Base-by-base conservation (phyloP, 208 protist species). In the Crithidia fasciculata region DNA sequence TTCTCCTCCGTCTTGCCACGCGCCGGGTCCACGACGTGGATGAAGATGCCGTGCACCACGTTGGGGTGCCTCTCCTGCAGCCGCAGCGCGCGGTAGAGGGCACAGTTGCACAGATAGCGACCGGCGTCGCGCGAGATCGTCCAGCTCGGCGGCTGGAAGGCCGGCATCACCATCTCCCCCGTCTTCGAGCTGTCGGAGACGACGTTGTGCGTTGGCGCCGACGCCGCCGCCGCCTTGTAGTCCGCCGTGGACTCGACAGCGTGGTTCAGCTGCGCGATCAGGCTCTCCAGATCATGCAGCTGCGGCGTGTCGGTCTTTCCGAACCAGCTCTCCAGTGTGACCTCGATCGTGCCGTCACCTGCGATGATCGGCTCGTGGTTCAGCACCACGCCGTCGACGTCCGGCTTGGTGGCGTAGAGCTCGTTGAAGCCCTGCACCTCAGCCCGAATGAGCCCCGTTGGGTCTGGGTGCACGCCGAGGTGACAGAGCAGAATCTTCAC, bases 381-480 rank as follows among this genome's bases (percentile, higher is more conserved):
- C 49, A 90, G 80, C 39, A 61, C 55, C 4, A 64, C 56, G 16
- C 87, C 84, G 8, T 78, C 59, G 0, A 88, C 79, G 56, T 92
- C 87, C 1, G 87, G 74, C 18, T 84, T 36, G 19, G 9, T 72
- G 7, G 86, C 80, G 65, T 78, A 75, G 0, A 95, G 73, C 68
- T 92, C 86, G 62, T 95, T 93, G 71, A 83, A 90, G 6, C 76
- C 90, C 57, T 78, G 68, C 64, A 93, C 78, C 72, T 92, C 90
- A 4, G 83, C 44, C 2, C 88, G 81, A 47, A 93, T 62, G 3
- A 86, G n/a, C 28, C 86, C 88, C 5, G 72, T 66, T 7, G 64
- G 16, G 77, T 92, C 86, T 9, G 69, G 80, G 58, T 91, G 78
- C 13, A 95, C 76, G 16, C 88, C 86, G 10, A 93, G 7, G 64